Percentiles rank a stretch among this genome's conserved stretches.
Evolutionary conservation across 345 rosid genomes (phyloP).

Genomic region (Hypericum perforatum): DNA sequence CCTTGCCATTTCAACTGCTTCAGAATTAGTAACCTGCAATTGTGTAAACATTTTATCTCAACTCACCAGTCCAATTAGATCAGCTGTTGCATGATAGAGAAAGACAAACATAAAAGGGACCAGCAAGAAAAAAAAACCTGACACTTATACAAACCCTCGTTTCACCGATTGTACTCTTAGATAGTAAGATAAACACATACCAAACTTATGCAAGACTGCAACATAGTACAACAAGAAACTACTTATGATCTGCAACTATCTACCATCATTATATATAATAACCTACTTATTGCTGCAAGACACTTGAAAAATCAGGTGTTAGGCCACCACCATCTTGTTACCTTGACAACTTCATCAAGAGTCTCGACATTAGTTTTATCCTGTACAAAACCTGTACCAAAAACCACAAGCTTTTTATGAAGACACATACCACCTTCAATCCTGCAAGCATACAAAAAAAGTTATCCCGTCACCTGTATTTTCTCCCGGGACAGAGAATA

Average conservation of each 20-base stretch:
- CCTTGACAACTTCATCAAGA: slow-evolving; percentile 89
- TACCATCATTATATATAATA: too few species aligned
- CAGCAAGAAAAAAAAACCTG: too few species aligned
- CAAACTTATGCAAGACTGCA: too few species aligned
- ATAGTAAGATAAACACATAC: too few species aligned
- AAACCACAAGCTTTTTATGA: slow-evolving; percentile 8
- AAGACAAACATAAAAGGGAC: too few species aligned
- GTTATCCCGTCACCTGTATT: slow-evolving; percentile 39
- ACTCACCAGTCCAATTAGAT: slow-evolving; percentile 1
- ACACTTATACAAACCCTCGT: too few species aligned
- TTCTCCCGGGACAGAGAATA: slow-evolving; percentile 56
- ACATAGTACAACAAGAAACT: too few species aligned
- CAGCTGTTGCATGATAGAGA: background rate
- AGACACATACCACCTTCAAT: slow-evolving; percentile 3
- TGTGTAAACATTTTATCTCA: background rate
- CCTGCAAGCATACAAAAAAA: slow-evolving; percentile 5
- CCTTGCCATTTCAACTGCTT: slow-evolving; percentile 88
- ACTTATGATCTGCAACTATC: too few species aligned
- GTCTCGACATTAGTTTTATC: slow-evolving; percentile 66
- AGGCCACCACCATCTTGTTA: slow-evolving; percentile 8
- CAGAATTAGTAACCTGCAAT: slow-evolving; percentile 62
- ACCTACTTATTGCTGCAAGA: too few species aligned
- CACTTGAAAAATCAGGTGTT: too few species aligned
- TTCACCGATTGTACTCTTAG: too few species aligned
- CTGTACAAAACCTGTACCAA: slow-evolving; percentile 63